Evolutionary conservation across 208 protist species (phyloP), one percentile per base, ranked within the genome.

Genomic region (Trypanosomatidae sp.): DNA sequence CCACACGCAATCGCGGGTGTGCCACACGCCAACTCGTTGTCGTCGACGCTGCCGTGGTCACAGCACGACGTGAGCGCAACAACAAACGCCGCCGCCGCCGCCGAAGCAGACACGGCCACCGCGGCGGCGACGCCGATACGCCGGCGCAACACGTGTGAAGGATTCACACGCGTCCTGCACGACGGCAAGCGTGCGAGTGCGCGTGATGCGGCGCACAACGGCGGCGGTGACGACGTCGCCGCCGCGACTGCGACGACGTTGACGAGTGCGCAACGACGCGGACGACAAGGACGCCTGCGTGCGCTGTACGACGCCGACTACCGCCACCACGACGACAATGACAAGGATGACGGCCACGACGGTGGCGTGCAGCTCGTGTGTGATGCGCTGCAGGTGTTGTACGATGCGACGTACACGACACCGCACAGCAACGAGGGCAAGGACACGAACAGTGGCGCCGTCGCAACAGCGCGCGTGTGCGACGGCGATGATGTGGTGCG

Each of bases 21-120:
- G 43, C 19, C 81, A 84, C 58, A 19, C 21, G 5, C 15, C 60
- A 39, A 52, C 73, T 61, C 7, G 51, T 90, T 33, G 33, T 90
- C 20, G 43, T 27, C 6, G 68, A 70, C 33, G 62, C 55, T 24
- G 56, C 81, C 8, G 55, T 44, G 32, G 43, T 86, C n/a, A 54
- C 84, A 24, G 83, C 79, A 44, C 52, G 49, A 5, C 61, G 61
- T 7, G 66, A 85, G 49, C 86, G 76, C 65, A 61, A 82, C 32
- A 33, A 58, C 23, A 47, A 32, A 0, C 19, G 3, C 11, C 23
- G 32, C 43, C 21, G 19, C 2, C 22, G 23, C 23, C 43, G 10
- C 25, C 8, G n/a, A 25, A 41, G 22, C 21, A 22, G 66, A 35
- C 26, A 52, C 22, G 57, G 49, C 33, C 76, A 76, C 55, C 2